These are phyloP conservation scores for Exobasidium cylindrosporum DNA, from an alignment of 1,284 basidiomycete genomes.

Conservation along the genomic window DNA sequence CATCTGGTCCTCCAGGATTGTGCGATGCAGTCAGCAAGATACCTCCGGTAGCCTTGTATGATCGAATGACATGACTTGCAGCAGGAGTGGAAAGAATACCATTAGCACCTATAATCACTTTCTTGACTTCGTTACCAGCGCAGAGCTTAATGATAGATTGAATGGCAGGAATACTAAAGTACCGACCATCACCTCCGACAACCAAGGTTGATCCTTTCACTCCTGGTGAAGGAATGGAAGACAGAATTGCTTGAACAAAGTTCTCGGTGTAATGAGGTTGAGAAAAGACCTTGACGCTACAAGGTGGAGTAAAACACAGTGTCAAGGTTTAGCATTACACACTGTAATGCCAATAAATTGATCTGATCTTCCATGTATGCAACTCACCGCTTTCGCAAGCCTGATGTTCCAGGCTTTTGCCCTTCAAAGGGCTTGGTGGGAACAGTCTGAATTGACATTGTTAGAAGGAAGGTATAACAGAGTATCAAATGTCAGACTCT, in stretches of 20 bases:
- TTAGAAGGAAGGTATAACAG: neutral
- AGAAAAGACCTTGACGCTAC: slow-evolving; percentile 54
- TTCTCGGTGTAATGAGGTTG: slow-evolving; percentile 95
- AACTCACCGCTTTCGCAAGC: slow-evolving; percentile 47
- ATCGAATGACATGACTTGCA: slow-evolving; percentile 89
- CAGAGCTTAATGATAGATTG: slow-evolving; percentile 88
- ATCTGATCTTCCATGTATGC: neutral
- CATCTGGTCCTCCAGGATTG: slow-evolving; percentile 95
- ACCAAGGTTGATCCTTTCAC: slow-evolving; percentile 73
- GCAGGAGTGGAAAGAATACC: slow-evolving; percentile 94
- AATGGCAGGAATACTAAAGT: slow-evolving; percentile 81
- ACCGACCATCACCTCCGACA: slow-evolving; percentile 95
- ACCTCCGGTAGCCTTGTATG: slow-evolving; percentile 92
- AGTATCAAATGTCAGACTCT: too few species aligned
- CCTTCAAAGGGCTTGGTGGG: slow-evolving; percentile 52
- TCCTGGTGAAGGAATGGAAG: slow-evolving; percentile 74
- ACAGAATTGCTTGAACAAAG: slow-evolving; percentile 91
- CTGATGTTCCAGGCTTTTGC: slow-evolving; percentile 55
- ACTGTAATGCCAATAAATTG: too few species aligned
- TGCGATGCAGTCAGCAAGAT: slow-evolving; percentile 97
- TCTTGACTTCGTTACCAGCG: slow-evolving; percentile 68
- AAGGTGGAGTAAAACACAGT: too few species aligned
- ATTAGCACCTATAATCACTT: slow-evolving; percentile 63
- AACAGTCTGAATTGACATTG: slow-evolving; percentile 27
- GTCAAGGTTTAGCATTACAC: too few species aligned